These are phyloP conservation scores for Neoboletus subvelutipes DNA, from an alignment of 768 basidiomycete species.

Conservation along the genomic window DNA sequence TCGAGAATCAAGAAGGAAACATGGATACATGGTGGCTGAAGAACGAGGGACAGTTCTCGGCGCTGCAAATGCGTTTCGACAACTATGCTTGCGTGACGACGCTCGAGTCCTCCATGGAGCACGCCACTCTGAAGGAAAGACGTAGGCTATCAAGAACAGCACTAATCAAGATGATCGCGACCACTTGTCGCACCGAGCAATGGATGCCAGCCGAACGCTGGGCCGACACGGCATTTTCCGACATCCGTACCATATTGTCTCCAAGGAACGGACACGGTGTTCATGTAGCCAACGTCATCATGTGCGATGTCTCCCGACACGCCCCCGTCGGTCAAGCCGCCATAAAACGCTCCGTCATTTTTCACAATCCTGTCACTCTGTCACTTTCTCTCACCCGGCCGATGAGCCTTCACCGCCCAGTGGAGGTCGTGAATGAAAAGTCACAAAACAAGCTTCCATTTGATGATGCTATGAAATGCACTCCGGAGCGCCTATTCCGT, in stretches of 20 bases:
- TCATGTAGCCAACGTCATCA: constrained; percentile 20
- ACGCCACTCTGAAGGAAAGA: constrained; percentile 13
- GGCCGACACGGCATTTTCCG: constrained; percentile 21
- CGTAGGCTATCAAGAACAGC: constrained; percentile 21
- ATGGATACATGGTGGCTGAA: constrained; percentile 34
- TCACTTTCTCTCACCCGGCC: constrained; percentile 4
- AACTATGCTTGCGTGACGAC: constrained; percentile 42
- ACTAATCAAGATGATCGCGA: constrained; percentile 21
- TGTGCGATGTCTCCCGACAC: constrained; percentile 20
- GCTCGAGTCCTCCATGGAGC: constrained; percentile 12
- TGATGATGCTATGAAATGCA: constrained; percentile 13
- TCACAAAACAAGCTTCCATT: constrained; percentile 20
- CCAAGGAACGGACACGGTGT: constrained; percentile 1
- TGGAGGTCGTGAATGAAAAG: constrained; percentile 3
- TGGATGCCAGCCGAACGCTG: constrained; percentile 31
- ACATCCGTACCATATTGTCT: constrained; percentile 19
- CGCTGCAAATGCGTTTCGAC: constrained; percentile 33
- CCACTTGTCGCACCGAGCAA: constrained; percentile 16
- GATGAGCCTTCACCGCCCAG: constrained; percentile 15
- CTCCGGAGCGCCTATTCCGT: constrained; percentile 17
- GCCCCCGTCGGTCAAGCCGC: not conserved
- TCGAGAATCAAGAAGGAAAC: constrained; percentile 33
- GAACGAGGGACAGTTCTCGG: constrained; percentile 29
- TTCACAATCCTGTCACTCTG: constrained; percentile 16
- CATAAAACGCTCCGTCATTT: constrained; percentile 14